Evolutionary conservation across 2,329 filamentous ascomycete genomes (phyloP).

Genomic region (Aureobasidium sp.): DNA sequence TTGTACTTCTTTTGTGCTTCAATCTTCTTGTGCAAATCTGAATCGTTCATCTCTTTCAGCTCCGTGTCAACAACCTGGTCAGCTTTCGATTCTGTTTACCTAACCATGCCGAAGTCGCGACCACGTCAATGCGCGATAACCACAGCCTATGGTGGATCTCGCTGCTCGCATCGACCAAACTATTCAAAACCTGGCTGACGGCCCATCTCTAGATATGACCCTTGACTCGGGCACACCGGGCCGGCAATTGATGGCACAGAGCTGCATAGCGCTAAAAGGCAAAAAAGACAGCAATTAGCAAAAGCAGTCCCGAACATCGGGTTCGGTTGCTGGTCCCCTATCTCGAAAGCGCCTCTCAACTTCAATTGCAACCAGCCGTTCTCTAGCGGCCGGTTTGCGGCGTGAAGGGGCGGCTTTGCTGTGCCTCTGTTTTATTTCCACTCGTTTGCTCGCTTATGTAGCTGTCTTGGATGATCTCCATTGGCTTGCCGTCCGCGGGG

Average conservation of each 20-base stretch:
- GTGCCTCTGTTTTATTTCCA: background rate
- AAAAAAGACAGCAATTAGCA: background rate
- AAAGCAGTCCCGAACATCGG: slow-evolving; percentile 6
- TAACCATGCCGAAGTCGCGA: background rate
- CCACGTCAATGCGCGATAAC: background rate
- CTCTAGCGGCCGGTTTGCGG: background rate
- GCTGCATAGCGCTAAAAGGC: background rate
- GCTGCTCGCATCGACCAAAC: background rate
- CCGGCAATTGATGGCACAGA: slow-evolving; percentile 2
- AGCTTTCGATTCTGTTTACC: background rate
- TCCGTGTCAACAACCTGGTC: background rate
- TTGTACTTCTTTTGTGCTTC: background rate
- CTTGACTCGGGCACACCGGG: background rate
- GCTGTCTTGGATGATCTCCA: background rate
- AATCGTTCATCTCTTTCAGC: background rate
- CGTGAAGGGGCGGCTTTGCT: background rate
- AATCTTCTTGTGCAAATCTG: background rate
- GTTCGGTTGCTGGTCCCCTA: background rate
- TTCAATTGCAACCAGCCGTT: background rate
- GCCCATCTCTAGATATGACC: background rate
- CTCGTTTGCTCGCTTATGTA: background rate
- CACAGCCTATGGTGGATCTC: background rate
- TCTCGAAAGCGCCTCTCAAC: background rate
- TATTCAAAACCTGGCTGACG: background rate
- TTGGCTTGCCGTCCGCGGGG: background rate